Base-by-base conservation (phyloP, 192 early-diverging fungal species). In the Rhizophagus sp. region DNA sequence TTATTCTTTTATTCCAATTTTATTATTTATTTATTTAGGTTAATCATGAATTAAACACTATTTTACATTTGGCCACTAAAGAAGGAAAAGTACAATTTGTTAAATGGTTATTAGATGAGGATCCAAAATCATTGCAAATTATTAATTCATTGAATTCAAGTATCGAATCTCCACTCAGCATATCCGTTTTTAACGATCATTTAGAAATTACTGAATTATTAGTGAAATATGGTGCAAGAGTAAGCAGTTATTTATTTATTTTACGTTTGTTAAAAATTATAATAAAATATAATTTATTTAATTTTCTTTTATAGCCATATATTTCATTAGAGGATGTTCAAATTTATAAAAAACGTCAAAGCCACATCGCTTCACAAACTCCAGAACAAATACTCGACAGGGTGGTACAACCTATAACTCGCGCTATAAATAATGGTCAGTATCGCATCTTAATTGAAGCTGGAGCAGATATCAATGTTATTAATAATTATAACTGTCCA, bases 21-120 rank as follows among this genome's bases (percentile, higher is more conserved):
- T 10, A 44, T 25, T n/a, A 61, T 75, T 75, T 61, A n/a, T 22
- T 75, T 27, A 36, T 36, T 4, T 75, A 75, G 73, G 10, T 75
- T 62, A 50, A 75, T 75, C 34, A 30, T 75, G 13, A 61, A 2
- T 75, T 17, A 24, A 75, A 75, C 36, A 75, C 52, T 5, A 62
- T 75, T 61, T 22, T 75, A 17, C 73, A 75, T 19, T 62, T 75
- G 4, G 73, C 57, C 22, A 57, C 36, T 17, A 34, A 62, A 62
- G 10, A 27, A 7, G 52, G 52, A 27, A 75, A 75, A 75, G 36
- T 34, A n/a, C 17, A 62, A 61, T 75, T 75, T 62, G 33, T 75
- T 62, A 44, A 62, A 61, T 33, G 62, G 13, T 61, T 75, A 19
- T 62, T 75, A 1, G 73, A 75, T 3, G 61, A 62, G 12, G 73